phyloP scores from a whole-genome alignment of 257 asterid genomes.

The Forsythia suspensa region DNA sequence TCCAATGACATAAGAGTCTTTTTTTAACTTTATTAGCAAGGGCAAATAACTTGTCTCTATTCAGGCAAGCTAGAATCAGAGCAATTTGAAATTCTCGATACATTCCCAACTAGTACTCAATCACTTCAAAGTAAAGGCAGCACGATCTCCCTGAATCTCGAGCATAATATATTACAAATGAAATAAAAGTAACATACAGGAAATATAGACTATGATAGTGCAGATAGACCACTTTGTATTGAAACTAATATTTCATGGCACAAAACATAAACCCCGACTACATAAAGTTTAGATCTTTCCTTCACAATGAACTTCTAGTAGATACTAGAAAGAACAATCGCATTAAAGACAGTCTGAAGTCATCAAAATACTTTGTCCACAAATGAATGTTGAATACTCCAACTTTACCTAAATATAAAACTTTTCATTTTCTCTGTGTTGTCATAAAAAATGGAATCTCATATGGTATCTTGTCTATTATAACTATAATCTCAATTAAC shows the following conservation, averaged over 20 bases:
- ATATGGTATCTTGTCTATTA: no score
- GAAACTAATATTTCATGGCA: neutral
- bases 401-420: neutral
- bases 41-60: neutral
- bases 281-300: neutral
- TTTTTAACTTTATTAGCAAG: no score
- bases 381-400: neutral
- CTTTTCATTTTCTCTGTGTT: neutral
- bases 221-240: neutral
- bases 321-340: neutral
- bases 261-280: neutral
- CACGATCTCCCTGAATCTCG: neutral
- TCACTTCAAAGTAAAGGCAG: neutral
- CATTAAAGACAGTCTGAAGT: neutral
- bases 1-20: neutral
- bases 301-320: neutral
- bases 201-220: neutral
- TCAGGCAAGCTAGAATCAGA: no score
- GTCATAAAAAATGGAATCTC: neutral
- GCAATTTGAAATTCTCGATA: no score
- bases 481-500: no score
- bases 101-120: neutral
- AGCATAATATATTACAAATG: no score
- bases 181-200: no score
- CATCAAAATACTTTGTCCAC: neutral